Conservation (phyloP, 441 rosid genomes). For the Theobroma grandiflorum region DNA sequence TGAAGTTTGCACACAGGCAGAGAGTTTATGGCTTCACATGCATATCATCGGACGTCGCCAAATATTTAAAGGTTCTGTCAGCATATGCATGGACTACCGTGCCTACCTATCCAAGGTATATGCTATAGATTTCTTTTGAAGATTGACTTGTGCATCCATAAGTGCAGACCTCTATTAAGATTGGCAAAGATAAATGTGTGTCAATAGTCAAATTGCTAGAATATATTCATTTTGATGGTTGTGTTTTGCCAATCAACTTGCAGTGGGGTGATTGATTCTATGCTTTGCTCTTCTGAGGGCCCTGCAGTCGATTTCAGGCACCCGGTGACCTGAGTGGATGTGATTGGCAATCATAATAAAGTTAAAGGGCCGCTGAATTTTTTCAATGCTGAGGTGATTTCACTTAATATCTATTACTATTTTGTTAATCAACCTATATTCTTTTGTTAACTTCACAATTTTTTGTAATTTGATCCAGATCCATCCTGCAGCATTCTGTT, state of each 20-base stretch:
- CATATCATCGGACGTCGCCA: slow-evolving; percentile 85
- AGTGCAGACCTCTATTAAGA: not conserved
- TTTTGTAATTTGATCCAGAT: slow-evolving; percentile 53
- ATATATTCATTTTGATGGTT: not conserved
- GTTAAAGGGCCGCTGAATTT: slow-evolving; percentile 63
- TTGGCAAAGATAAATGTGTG: not conserved
- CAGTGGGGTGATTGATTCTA: slow-evolving; percentile 89
- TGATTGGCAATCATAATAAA: slow-evolving; percentile 31
- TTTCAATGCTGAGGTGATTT: slow-evolving; percentile 72
- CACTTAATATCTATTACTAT: not conserved
- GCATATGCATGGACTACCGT: slow-evolving; percentile 93
- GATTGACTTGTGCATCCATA: not conserved
- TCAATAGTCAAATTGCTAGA: not conserved
- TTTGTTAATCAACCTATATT: not conserved
- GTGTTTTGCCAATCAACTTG: not conserved
- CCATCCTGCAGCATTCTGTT: slow-evolving; percentile 83
- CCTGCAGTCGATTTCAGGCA: slow-evolving; percentile 82
- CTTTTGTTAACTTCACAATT: not conserved
- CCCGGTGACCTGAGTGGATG: slow-evolving; percentile 65
- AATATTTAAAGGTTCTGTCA: slow-evolving; percentile 83
- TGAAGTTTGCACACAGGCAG: slow-evolving; percentile 84
- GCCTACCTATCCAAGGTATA: slow-evolving; percentile 87
- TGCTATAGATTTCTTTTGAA: not conserved
- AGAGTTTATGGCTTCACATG: slow-evolving; percentile 96
- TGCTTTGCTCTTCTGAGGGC: slow-evolving; percentile 93